A percentile compares a stretch with the other conserved stretches of the same genome.
Evolutionary conservation across 768 basidiomycete genomes (phyloP).

Genomic region (Serendipita sp.): DNA sequence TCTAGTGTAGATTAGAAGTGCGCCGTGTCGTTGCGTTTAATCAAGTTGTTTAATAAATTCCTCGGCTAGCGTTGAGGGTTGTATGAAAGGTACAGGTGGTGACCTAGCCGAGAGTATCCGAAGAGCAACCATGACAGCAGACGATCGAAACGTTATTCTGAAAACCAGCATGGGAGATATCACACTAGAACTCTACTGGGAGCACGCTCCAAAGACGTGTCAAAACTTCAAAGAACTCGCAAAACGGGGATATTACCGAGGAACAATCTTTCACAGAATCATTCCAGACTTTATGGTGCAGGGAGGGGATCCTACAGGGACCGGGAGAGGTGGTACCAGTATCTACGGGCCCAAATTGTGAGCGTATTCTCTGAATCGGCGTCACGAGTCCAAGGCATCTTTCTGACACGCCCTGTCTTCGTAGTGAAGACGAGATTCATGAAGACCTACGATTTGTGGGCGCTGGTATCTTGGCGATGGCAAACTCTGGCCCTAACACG

Average conservation of each 20-base stretch:
- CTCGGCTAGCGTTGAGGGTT: no score
- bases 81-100: background rate
- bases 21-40: no score
- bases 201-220: conserved; percentile 92
- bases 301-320: conserved; percentile 89
- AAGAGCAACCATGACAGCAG: background rate
- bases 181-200: conserved; percentile 82
- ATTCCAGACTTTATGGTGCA: conserved; percentile 98
- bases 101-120: background rate
- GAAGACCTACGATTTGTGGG: conserved; percentile 88
- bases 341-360: conserved; percentile 49
- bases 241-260: conserved; percentile 87
- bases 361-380: background rate
- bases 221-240: conserved; percentile 87
- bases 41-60: no score
- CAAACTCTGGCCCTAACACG: conserved; percentile 90
- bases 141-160: conserved; percentile 46
- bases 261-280: conserved; percentile 79
- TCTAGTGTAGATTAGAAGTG: no score
- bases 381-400: background rate
- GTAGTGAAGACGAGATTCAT: conserved; percentile 78
- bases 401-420: background rate
- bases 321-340: conserved; percentile 80
- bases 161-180: conserved; percentile 79
- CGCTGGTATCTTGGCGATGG: conserved; percentile 92